Evolutionary conservation across 441 rosid genomes (phyloP).

Genomic region (Theobroma grandiflorum): DNA sequence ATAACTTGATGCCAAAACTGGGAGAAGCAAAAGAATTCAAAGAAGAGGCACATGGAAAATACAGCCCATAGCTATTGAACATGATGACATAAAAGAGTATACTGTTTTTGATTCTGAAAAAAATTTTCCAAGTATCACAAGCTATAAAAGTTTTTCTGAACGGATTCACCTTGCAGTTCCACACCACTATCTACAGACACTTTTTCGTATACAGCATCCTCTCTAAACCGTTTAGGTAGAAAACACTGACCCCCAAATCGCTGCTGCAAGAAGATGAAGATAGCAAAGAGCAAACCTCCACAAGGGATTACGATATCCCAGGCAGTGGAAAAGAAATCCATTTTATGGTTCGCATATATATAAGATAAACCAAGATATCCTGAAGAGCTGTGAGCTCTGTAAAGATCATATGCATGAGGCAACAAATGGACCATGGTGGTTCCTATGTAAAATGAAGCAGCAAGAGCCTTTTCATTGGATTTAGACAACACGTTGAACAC

Average conservation of each 20-base stretch:
- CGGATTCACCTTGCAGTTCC: slow-evolving; percentile 53
- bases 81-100: neutral
- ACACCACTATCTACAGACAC: slow-evolving; percentile 54
- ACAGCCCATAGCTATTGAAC: neutral
- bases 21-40: neutral
- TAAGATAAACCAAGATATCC: slow-evolving; percentile 64
- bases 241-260: slow-evolving; percentile 67
- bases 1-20: neutral
- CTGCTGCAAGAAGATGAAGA: slow-evolving; percentile 78
- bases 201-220: slow-evolving; percentile 60
- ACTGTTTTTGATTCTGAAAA: slow-evolving; percentile 17
- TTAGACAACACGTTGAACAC: slow-evolving; percentile 66
- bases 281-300: slow-evolving; percentile 63
- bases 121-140: slow-evolving; percentile 23
- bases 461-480: slow-evolving; percentile 55
- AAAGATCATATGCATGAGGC: slow-evolving; percentile 92
- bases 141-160: slow-evolving; percentile 36
- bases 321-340: slow-evolving; percentile 86
- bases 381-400: slow-evolving; percentile 65
- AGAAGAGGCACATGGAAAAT: neutral
- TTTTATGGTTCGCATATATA: slow-evolving; percentile 78
- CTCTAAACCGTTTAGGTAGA: slow-evolving; percentile 63
- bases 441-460: slow-evolving; percentile 65
- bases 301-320: slow-evolving; percentile 81
- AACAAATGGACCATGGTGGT: slow-evolving; percentile 65